A percentile compares a stretch with the other conserved stretches of the same genome.
Conservation (phyloP, 176 grass and related monocot species). For the Pontederia paniculata region DNA sequence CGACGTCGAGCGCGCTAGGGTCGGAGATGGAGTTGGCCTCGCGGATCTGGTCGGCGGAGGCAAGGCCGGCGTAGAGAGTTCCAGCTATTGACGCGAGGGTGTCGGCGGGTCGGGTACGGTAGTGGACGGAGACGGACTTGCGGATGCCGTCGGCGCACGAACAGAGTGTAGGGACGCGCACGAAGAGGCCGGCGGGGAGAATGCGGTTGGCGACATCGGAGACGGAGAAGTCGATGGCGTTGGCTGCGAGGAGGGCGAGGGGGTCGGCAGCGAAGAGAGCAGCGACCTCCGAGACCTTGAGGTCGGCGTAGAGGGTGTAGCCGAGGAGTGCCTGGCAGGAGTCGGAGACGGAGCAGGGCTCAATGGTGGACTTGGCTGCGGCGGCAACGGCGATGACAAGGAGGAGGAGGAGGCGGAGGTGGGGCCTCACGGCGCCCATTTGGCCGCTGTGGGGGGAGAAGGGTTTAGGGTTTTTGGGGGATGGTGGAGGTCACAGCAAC, state of each 20-base stretch:
- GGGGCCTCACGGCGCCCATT: no score
- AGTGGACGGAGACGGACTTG: slow-evolving; percentile 8
- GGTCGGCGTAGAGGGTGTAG: slow-evolving; percentile 8
- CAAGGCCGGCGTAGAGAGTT: slow-evolving; percentile 6
- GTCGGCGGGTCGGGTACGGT: slow-evolving; percentile 8
- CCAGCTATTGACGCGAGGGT: slow-evolving; percentile 6
- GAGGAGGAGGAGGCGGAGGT: background rate
- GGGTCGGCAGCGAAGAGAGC: slow-evolving; percentile 3
- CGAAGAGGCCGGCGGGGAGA: slow-evolving; percentile 13
- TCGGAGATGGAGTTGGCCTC: slow-evolving; percentile 11
- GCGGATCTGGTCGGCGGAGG: slow-evolving; percentile 4
- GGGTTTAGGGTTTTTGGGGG: no score
- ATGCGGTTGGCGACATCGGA: slow-evolving; percentile 8
- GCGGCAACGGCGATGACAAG: background rate
- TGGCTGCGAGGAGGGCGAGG: background rate
- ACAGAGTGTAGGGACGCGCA: background rate
- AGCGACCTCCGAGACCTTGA: slow-evolving; percentile 16
- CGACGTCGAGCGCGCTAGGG: slow-evolving; percentile 6
- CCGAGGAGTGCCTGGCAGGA: background rate
- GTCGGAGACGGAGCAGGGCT: background rate
- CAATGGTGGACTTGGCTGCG: slow-evolving; percentile 6
- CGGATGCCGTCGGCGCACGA: slow-evolving; percentile 5
- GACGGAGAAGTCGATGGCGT: slow-evolving; percentile 8
- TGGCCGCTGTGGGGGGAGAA: no score
- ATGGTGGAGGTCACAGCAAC: no score